These are phyloP conservation scores for Leccinum incarnatum DNA, from an alignment of 768 basidiomycete species.

Conservation along the genomic window DNA sequence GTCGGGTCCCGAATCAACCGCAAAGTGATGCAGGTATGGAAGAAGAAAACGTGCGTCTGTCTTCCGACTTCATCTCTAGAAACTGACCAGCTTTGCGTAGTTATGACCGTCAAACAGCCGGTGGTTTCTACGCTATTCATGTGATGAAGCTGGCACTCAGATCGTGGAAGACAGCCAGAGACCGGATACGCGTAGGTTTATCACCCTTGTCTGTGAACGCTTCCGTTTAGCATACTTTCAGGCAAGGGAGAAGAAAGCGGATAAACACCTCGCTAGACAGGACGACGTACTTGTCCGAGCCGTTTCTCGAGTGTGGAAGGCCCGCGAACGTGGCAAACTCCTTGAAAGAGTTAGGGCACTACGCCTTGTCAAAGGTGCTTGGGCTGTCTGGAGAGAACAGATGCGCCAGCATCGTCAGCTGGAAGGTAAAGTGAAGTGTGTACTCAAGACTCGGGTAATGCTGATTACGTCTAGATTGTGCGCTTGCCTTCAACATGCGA, in stretches of 20 bases:
- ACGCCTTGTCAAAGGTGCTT: constrained; percentile 45
- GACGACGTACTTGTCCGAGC: constrained; percentile 59
- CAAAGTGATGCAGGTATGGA: constrained; percentile 55
- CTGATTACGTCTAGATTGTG: constrained; percentile 39
- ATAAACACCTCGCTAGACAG: constrained; percentile 54
- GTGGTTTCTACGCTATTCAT: constrained; percentile 39
- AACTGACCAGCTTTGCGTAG: constrained; percentile 32
- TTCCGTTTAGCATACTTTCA: constrained; percentile 31
- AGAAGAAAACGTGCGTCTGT: constrained; percentile 47
- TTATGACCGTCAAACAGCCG: constrained; percentile 41
- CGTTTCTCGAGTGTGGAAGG: constrained; percentile 63
- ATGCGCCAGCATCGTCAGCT: constrained; percentile 38
- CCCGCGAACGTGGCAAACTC: constrained; percentile 58
- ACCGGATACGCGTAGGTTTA: constrained; percentile 48
- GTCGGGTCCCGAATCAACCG: constrained; percentile 49
- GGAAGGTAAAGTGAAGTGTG: constrained; percentile 42
- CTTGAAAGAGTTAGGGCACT: constrained; percentile 50
- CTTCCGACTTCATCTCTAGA: constrained; percentile 1
- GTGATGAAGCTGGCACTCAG: constrained; percentile 46
- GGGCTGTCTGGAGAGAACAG: constrained; percentile 50
- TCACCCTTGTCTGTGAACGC: neutral
- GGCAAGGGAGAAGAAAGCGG: constrained; percentile 55
- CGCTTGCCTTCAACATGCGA: constrained; percentile 48
- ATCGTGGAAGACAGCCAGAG: constrained; percentile 54
- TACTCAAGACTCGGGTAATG: neutral